phyloP scores from a whole-genome alignment of 2,329 filamentous ascomycete genomes.

The Venturia effusa region DNA sequence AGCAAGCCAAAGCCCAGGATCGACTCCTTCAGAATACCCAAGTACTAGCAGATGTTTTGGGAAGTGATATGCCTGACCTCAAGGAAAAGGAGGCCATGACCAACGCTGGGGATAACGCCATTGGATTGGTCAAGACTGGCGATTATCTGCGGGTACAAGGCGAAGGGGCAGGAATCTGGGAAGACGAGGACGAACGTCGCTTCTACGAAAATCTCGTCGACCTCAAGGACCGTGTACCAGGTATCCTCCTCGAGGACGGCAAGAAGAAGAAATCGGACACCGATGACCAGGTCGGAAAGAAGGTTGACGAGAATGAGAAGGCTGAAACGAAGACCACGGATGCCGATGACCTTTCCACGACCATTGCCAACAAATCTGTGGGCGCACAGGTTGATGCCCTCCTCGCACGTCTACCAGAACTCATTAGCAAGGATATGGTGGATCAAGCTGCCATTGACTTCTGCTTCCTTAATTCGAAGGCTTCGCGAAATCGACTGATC shows the following conservation, averaged over 20 bases:
- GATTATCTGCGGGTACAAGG: conserved; percentile 86
- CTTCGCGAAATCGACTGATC: conserved; percentile 84
- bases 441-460: conserved; percentile 93
- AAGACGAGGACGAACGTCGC: conserved; percentile 92
- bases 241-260: conserved; percentile 81
- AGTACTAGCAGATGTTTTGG: conserved; percentile 76
- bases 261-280: conserved; percentile 84
- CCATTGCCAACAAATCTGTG: conserved; percentile 95
- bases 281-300: conserved; percentile 77
- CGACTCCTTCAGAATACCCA: conserved; percentile 85
- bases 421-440: conserved; percentile 83
- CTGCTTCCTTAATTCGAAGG: conserved; percentile 96
- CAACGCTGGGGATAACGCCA: conserved; percentile 58
- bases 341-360: conserved; percentile 74
- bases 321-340: conserved; percentile 27
- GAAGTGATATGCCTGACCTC: conserved; percentile 86
- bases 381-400: conserved; percentile 93
- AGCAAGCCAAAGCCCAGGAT: conserved; percentile 83
- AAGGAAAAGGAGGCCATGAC: conserved; percentile 69
- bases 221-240: conserved; percentile 88
- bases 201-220: conserved; percentile 98
- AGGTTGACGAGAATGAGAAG: conserved; percentile 46
- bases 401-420: conserved; percentile 74
- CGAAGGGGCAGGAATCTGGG: conserved; percentile 92
- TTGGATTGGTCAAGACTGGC: conserved; percentile 86